Percentiles rank a stretch among this genome's conserved stretches.
phyloP scores from a whole-genome alignment of 176 grass and related monocot genomes.

The Alloteropsis semialata region DNA sequence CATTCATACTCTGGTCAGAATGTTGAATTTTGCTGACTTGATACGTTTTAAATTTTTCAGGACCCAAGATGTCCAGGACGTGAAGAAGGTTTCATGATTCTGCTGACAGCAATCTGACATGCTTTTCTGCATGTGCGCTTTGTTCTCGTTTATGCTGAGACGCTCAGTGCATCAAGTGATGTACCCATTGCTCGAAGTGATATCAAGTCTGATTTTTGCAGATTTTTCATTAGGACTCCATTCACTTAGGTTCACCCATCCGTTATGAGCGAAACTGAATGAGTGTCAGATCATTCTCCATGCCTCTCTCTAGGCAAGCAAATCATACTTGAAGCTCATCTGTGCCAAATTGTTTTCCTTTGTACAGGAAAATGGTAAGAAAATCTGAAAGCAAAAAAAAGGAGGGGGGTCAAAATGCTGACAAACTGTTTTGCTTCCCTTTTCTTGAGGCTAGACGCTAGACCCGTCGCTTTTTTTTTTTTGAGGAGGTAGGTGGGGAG shows the following conservation, averaged over 20 bases:
- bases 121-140: slow-evolving; percentile 19
- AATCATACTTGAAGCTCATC: slow-evolving; percentile 24
- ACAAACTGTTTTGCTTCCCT: background rate
- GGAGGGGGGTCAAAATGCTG: background rate
- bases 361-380: slow-evolving; percentile 41
- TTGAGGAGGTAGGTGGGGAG: too few relatives aligned
- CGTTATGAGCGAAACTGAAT: slow-evolving; percentile 16
- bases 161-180: slow-evolving; percentile 16
- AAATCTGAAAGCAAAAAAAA: background rate
- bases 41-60: slow-evolving; percentile 25
- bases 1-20: background rate
- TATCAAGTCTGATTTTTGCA: slow-evolving; percentile 21
- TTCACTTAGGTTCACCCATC: slow-evolving; percentile 14
- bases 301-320: slow-evolving; percentile 4
- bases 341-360: slow-evolving; percentile 30
- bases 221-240: slow-evolving; percentile 10
- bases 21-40: slow-evolving; percentile 14
- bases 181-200: background rate
- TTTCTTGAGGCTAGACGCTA: background rate
- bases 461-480: too few relatives aligned
- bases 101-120: slow-evolving; percentile 30
- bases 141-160: slow-evolving; percentile 24
- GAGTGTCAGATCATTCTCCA: slow-evolving; percentile 21
- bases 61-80: slow-evolving; percentile 31
- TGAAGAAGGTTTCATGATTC: slow-evolving; percentile 39